These are phyloP conservation scores for Tricladium varicosporioides DNA, from an alignment of 2,329 filamentous ascomycete genomes.

Conservation along the genomic window DNA sequence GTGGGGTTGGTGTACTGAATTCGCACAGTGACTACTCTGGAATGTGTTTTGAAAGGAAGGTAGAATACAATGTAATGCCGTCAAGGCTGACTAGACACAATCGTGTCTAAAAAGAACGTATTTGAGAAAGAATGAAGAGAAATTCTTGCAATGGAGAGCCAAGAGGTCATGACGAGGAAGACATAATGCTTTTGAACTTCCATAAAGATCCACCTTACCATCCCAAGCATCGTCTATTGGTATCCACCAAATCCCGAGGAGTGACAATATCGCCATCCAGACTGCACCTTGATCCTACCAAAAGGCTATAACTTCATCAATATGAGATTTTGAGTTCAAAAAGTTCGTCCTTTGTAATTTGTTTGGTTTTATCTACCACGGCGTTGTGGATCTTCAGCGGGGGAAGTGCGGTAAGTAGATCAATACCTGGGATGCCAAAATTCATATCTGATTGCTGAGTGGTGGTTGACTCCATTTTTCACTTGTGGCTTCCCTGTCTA, in stretches of 20 bases:
- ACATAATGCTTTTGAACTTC: neutral
- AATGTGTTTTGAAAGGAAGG: neutral
- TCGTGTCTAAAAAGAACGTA: neutral
- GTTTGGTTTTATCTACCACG: constrained; percentile 4
- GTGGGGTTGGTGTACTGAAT: neutral
- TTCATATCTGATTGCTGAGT: neutral
- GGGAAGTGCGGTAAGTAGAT: constrained; percentile 1
- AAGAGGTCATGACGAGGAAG: neutral
- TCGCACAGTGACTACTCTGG: constrained; percentile 2
- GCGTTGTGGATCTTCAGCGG: constrained; percentile 4
- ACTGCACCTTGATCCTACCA: neutral
- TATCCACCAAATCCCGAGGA: too few species aligned
- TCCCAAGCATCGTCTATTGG: neutral
- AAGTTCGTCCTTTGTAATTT: constrained; percentile 6
- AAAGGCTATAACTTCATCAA: neutral
- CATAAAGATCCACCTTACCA: neutral
- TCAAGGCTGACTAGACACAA: constrained; percentile 3
- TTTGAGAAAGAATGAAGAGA: constrained; percentile 1
- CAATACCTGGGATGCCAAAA: neutral
- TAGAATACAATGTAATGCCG: constrained; percentile 4
- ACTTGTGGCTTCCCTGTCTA: neutral
- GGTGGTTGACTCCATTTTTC: neutral
- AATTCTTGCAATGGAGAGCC: constrained; percentile 1
- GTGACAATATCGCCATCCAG: neutral
- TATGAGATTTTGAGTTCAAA: neutral